Conservation (phyloP, 2,329 filamentous ascomycete species). For the Ceratocystis cacaofunesta region DNA sequence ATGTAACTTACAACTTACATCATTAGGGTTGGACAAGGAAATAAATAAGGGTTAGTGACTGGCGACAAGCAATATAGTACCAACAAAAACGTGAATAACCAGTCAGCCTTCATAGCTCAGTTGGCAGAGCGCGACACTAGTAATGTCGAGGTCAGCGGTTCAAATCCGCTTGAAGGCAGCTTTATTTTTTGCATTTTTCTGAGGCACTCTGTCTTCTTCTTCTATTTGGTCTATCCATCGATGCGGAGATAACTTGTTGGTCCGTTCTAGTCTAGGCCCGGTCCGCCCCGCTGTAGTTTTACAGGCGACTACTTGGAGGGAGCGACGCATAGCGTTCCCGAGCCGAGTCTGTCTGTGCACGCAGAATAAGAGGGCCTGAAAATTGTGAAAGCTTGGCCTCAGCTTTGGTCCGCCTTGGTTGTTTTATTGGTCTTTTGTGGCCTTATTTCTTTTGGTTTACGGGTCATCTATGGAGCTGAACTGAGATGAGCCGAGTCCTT, state of each 20-base stretch:
- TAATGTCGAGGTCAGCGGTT: constrained; percentile 18
- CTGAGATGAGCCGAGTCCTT: neutral
- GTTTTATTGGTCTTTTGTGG: neutral
- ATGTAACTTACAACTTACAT: neutral
- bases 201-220: neutral
- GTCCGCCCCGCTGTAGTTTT: neutral
- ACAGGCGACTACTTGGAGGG: neutral
- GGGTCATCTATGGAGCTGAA: neutral
- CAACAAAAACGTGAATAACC: neutral
- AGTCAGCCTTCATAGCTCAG: constrained; percentile 16
- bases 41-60: neutral
- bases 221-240: neutral
- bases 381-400: neutral
- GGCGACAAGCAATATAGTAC: neutral
- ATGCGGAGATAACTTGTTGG: neutral
- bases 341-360: neutral
- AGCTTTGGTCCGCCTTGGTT: neutral
- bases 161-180: constrained; percentile 17
- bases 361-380: neutral
- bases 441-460: neutral
- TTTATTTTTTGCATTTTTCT: neutral
- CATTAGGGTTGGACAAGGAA: neutral
- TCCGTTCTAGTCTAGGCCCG: neutral
- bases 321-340: neutral
- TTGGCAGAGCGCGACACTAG: constrained; percentile 18